These are phyloP conservation scores for Nakaseomyces nivariensis DNA, from an alignment of 1,139 yeast species.

Conservation along the genomic window DNA sequence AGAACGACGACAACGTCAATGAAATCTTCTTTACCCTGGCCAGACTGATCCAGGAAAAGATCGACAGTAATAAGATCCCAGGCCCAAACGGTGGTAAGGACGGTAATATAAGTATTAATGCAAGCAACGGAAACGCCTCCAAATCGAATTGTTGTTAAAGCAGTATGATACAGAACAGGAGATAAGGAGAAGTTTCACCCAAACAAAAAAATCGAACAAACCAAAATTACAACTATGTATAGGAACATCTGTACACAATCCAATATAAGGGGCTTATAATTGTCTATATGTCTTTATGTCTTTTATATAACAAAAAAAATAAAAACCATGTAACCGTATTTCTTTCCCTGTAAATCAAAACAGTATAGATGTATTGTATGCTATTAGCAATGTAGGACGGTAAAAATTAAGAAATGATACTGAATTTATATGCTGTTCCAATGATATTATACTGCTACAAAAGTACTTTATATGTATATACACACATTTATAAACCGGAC, in stretches of 20 bases:
- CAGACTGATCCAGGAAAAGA: slow-evolving; percentile 74
- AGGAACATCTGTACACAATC: background rate
- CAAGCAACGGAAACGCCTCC: slow-evolving; percentile 11
- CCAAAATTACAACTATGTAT: background rate
- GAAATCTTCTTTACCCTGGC: slow-evolving; percentile 87
- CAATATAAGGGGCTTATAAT: no score
- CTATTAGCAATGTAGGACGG: no score
- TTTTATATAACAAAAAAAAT: no score
- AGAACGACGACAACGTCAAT: slow-evolving; percentile 85
- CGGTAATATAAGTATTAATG: slow-evolving; percentile 29
- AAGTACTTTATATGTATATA: no score
- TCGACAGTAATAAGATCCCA: slow-evolving; percentile 33
- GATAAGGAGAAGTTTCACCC: background rate
- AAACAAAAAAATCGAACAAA: background rate
- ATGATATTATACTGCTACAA: no score
- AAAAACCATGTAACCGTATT: no score
- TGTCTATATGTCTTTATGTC: no score
- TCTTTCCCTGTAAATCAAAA: no score
- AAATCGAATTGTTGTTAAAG: slow-evolving; percentile 24
- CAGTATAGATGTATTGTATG: no score
- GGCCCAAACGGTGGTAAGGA: slow-evolving; percentile 20
- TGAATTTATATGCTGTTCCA: no score
- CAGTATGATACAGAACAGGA: background rate
- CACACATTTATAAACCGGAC: no score
- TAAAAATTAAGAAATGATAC: no score